A percentile compares a stretch with the other conserved stretches of the same genome.
phyloP scores from a whole-genome alignment of 129 eudicot species.

The Kitagawia praeruptora region DNA sequence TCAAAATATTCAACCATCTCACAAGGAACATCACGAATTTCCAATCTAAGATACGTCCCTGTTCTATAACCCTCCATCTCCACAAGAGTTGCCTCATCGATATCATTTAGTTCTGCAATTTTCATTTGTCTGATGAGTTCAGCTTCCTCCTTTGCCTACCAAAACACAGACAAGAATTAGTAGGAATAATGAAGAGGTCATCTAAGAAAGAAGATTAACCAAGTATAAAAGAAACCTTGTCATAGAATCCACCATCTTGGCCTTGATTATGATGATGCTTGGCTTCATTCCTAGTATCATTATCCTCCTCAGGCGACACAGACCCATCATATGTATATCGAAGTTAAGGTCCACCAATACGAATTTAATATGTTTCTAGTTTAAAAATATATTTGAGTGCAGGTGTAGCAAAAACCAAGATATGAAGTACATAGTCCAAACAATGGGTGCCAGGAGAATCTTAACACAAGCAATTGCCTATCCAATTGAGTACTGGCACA shows the following conservation, averaged over 20 bases:
- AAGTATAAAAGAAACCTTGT: constrained; percentile 46
- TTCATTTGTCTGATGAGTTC: constrained; percentile 81
- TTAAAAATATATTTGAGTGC: neutral
- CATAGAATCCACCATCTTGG: constrained; percentile 54
- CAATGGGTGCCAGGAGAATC: neutral
- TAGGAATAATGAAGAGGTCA: neutral
- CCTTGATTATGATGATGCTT: constrained; percentile 37
- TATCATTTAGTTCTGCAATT: constrained; percentile 73
- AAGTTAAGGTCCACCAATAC: constrained; percentile 52
- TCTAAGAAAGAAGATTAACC: neutral
- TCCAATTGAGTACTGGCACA: neutral
- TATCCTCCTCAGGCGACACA: constrained; percentile 63
- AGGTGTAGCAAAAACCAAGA: neutral
- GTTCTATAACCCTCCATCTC: constrained; percentile 90
- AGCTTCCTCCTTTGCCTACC: constrained; percentile 80
- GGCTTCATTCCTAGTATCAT: constrained; percentile 34
- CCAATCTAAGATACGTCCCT: constrained; percentile 82
- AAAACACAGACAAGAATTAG: neutral
- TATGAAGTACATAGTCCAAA: neutral
- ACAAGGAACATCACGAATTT: constrained; percentile 73
- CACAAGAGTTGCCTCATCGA: constrained; percentile 72
- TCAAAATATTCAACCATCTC: constrained; percentile 97
- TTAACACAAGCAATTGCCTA: neutral
- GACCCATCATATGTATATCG: constrained; percentile 45
- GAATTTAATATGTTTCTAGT: neutral